Evolutionary conservation across 306 rosid genomes (phyloP).

Genomic region (Styphnolobium japonicum): DNA sequence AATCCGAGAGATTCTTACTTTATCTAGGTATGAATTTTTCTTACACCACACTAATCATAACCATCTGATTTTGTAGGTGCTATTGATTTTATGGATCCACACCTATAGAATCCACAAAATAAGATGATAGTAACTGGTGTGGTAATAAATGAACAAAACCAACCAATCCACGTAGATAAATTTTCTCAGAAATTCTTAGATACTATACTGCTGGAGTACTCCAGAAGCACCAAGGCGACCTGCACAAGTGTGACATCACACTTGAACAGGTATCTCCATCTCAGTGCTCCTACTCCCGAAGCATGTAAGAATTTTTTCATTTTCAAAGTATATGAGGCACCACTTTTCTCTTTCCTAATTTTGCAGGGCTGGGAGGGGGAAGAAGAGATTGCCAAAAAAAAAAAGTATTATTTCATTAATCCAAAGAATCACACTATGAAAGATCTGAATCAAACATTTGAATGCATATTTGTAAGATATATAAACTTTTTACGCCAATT

Average conservation of each 20-base stretch:
- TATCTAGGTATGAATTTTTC: too few species aligned
- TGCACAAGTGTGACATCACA: not conserved
- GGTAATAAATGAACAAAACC: not conserved
- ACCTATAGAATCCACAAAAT: not conserved
- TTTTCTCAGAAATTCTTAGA: not conserved
- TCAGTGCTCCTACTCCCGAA: not conserved
- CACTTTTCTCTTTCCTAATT: not conserved
- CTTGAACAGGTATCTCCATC: not conserved
- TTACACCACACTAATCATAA: not conserved
- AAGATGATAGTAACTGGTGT: not conserved
- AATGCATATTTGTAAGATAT: constrained; percentile 27
- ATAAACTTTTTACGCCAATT: constrained; percentile 22
- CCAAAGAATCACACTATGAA: constrained; percentile 51
- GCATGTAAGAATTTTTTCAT: too few species aligned
- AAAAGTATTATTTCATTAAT: constrained; percentile 41
- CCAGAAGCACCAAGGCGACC: not conserved
- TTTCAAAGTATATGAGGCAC: not conserved
- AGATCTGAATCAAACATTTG: constrained; percentile 35
- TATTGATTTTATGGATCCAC: too few species aligned
- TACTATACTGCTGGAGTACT: not conserved
- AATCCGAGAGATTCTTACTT: not conserved
- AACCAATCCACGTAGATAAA: not conserved
- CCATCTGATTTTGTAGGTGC: too few species aligned
- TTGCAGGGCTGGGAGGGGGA: not conserved
- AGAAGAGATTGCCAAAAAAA: not conserved